phyloP scores from a whole-genome alignment of 2,329 filamentous ascomycete species.

The Aspergillus latus region DNA sequence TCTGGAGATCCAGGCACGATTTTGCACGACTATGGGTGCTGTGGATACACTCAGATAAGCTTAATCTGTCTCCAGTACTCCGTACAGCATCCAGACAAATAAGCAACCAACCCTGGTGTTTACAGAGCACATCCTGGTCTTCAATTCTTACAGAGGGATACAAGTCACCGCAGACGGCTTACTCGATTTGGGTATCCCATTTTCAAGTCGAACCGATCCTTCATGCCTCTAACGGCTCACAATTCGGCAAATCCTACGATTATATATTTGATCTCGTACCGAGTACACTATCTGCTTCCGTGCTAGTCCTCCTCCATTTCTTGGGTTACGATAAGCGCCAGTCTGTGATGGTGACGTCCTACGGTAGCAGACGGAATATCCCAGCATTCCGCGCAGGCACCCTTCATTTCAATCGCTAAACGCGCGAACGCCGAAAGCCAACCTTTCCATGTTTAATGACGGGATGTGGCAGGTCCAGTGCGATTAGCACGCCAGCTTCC shows the following conservation, averaged over 20 bases:
- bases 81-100: not conserved
- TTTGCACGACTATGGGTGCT: constrained; percentile 1
- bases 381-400: constrained; percentile 12
- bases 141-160: not conserved
- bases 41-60: constrained; percentile 12
- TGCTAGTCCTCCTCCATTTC: too few species aligned
- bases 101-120: not conserved
- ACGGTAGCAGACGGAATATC: constrained; percentile 4
- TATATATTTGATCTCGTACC: constrained; percentile 1
- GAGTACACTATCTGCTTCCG: not conserved
- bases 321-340: too few species aligned
- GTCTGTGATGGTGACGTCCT: too few species aligned
- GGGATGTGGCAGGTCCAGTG: constrained; percentile 14
- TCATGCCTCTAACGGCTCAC: not conserved
- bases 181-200: not conserved
- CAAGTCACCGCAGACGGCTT: not conserved
- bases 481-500: constrained; percentile 18
- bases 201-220: not conserved
- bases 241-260: not conserved
- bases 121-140: not conserved
- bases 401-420: constrained; percentile 7
- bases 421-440: not conserved
- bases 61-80: constrained; percentile 3
- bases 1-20: constrained; percentile 8
- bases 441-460: constrained; percentile 1